Percentiles rank a stretch among this genome's conserved stretches.
Conservation (phyloP, 495 filamentous ascomycete genomes). For the Parathielavia appendiculata region DNA sequence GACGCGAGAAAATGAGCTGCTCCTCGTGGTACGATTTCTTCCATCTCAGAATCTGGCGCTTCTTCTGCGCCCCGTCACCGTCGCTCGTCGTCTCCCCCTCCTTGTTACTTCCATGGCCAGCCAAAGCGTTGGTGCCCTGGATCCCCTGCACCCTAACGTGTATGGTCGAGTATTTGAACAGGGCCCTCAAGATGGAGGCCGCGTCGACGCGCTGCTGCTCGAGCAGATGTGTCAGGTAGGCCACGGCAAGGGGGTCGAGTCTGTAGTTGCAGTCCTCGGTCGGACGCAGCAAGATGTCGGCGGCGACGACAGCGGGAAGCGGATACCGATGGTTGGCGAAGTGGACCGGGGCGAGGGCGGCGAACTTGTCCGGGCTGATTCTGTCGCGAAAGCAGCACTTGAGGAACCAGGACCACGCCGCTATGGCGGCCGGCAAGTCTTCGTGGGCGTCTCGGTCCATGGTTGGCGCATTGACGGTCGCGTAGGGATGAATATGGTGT, state of each 20-base stretch:
- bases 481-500: not conserved
- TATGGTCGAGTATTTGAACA: conserved; percentile 56
- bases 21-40: conserved; percentile 44
- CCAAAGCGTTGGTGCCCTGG: conserved; percentile 1
- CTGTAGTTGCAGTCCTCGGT: conserved; percentile 39
- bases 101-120: conserved; percentile 24
- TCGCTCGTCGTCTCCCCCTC: conserved; percentile 11
- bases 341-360: conserved; percentile 36
- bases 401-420: conserved; percentile 48
- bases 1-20: conserved; percentile 49
- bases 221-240: conserved; percentile 60
- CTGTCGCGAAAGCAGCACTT: conserved; percentile 41
- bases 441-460: conserved; percentile 17
- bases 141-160: conserved; percentile 27
- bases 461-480: conserved; percentile 10
- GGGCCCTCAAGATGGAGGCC: conserved; percentile 51
- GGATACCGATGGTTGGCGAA: conserved; percentile 35
- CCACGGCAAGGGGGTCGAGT: conserved; percentile 59
- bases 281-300: conserved; percentile 57
- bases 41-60: conserved; percentile 37
- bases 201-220: conserved; percentile 49
- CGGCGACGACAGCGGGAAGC: conserved; percentile 44
- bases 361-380: conserved; percentile 45
- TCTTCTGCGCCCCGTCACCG: conserved; percentile 18
- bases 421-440: conserved; percentile 22